Conservation (phyloP, 2,329 filamentous ascomycete species). For the Penicillium sp. region DNA sequence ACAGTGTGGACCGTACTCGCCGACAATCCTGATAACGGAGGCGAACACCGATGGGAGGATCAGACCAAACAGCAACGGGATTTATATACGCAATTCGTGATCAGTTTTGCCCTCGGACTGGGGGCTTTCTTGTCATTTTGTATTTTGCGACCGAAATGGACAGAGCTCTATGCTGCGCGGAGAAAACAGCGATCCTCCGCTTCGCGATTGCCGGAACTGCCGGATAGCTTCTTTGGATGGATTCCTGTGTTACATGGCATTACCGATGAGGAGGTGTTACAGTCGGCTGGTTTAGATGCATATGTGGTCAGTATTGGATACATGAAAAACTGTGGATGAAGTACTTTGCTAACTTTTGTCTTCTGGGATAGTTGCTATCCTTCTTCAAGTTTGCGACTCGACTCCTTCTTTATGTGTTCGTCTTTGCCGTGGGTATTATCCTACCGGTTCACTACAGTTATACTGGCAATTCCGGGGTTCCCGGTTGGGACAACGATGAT, state of each 20-base stretch:
- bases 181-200: slow-evolving; percentile 71
- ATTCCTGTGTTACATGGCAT: slow-evolving; percentile 82
- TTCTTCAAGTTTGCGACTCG: slow-evolving; percentile 96
- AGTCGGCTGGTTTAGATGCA: slow-evolving; percentile 88
- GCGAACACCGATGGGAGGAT: slow-evolving; percentile 28
- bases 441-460: slow-evolving; percentile 80
- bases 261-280: slow-evolving; percentile 83
- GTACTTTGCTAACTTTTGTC: neutral
- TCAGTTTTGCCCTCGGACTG: slow-evolving; percentile 44
- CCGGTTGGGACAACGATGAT: slow-evolving; percentile 39
- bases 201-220: slow-evolving; percentile 70
- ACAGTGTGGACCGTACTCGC: slow-evolving; percentile 21
- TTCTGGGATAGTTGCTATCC: slow-evolving; percentile 64
- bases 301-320: slow-evolving; percentile 66
- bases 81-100: slow-evolving; percentile 45
- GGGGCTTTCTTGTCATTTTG: slow-evolving; percentile 49
- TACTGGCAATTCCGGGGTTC: slow-evolving; percentile 43
- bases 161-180: slow-evolving; percentile 82
- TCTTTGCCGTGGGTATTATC: slow-evolving; percentile 78
- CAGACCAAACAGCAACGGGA: slow-evolving; percentile 39
- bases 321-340: neutral
- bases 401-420: slow-evolving; percentile 73
- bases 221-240: slow-evolving; percentile 88
- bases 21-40: slow-evolving; percentile 18
- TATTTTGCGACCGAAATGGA: slow-evolving; percentile 85